Evolutionary conservation across 495 filamentous ascomycete genomes (phyloP).

Genomic region (Choiromyces venosus): DNA sequence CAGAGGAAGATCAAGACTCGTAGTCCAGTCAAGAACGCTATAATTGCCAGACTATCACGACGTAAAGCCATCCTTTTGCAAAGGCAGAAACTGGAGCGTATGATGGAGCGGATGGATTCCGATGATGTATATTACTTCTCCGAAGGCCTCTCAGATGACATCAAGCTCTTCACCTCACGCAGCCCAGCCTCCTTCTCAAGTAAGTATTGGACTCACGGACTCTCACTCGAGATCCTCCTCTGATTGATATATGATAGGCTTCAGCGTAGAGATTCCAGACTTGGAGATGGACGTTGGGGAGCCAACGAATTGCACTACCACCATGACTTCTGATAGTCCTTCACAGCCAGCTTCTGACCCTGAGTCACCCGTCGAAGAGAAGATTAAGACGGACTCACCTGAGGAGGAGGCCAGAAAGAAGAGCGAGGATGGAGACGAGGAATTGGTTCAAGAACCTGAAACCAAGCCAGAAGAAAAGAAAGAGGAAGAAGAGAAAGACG

Average conservation of each 20-base stretch:
- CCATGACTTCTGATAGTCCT: background rate
- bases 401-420: conserved; percentile 30
- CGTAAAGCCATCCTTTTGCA: background rate
- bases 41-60: background rate
- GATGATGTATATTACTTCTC: background rate
- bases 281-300: conserved; percentile 37
- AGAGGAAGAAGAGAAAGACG: background rate
- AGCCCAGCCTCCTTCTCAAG: background rate
- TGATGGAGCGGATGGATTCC: background rate
- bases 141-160: conserved; percentile 1
- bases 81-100: background rate
- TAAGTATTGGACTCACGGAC: conserved; percentile 9
- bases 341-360: conserved; percentile 20
- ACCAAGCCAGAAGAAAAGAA: conserved; percentile 7
- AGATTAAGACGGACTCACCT: conserved; percentile 17
- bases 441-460: background rate
- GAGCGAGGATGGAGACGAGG: conserved; percentile 15
- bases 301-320: conserved; percentile 27
- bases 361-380: conserved; percentile 10
- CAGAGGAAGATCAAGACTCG: background rate
- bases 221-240: conserved; percentile 25
- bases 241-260: conserved; percentile 14
- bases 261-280: conserved; percentile 31
- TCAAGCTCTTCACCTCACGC: conserved; percentile 18
- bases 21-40: background rate